phyloP scores from a whole-genome alignment of 2,329 filamentous ascomycete species.

The Aspergillus pseudoglaucus region DNA sequence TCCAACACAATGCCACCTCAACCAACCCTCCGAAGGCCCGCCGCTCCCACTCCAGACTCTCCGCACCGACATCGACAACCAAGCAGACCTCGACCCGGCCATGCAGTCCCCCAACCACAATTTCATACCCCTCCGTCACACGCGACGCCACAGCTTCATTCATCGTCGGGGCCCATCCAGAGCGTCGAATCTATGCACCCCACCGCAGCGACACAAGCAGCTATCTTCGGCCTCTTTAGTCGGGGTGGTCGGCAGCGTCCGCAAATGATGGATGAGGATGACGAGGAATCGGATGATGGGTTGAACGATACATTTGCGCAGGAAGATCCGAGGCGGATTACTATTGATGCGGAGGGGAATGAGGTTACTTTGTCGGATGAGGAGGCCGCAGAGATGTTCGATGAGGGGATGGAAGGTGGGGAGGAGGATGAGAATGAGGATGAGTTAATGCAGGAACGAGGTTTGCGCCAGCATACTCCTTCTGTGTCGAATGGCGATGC shows the following conservation, averaged over 20 bases:
- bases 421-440: conserved; percentile 19
- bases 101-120: conserved; percentile 14
- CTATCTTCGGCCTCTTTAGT: conserved; percentile 16
- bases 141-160: conserved; percentile 20
- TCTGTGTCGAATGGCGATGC: background rate
- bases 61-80: conserved; percentile 8
- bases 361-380: conserved; percentile 15
- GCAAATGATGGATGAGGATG: conserved; percentile 10
- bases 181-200: conserved; percentile 16
- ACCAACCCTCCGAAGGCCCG: conserved; percentile 11
- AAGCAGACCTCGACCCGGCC: conserved; percentile 6
- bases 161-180: conserved; percentile 21
- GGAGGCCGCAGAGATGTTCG: conserved; percentile 11
- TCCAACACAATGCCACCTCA: conserved; percentile 16
- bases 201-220: conserved; percentile 15
- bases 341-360: conserved; percentile 12
- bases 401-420: conserved; percentile 16
- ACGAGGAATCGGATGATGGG: conserved; percentile 9
- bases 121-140: conserved; percentile 28
- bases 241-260: conserved; percentile 7
- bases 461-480: conserved; percentile 12
- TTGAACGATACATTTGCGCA: conserved; percentile 4
- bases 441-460: conserved; percentile 30
- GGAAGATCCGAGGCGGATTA: conserved; percentile 8
- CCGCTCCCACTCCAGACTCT: conserved; percentile 3